Evolutionary conservation across 2,329 filamentous ascomycete genomes (phyloP).

Genomic region (Neoascochyta sp.): DNA sequence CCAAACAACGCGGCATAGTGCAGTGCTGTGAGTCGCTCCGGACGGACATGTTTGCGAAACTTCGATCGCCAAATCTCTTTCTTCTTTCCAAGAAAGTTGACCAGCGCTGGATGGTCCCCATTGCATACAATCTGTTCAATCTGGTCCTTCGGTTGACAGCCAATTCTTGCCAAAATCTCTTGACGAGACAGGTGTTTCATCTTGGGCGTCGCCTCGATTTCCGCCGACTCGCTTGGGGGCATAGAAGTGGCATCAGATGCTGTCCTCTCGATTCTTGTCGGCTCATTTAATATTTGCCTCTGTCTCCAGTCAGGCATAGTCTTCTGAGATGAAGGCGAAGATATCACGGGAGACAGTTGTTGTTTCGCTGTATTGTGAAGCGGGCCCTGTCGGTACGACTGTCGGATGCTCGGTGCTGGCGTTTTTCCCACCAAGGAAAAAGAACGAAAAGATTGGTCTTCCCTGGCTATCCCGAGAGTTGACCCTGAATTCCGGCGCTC

Average conservation of each 20-base stretch:
- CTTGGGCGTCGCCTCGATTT: constrained; percentile 1
- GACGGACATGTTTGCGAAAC: constrained; percentile 14
- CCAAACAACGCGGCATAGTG: constrained; percentile 26
- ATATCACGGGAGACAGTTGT: not conserved
- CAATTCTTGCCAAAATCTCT: constrained; percentile 17
- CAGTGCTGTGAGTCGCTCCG: constrained; percentile 21
- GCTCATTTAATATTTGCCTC: too few relatives aligned
- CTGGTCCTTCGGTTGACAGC: constrained; percentile 19
- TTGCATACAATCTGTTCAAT: constrained; percentile 22
- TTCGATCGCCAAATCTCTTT: constrained; percentile 19
- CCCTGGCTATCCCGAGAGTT: constrained; percentile 4
- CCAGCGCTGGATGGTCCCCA: constrained; percentile 10
- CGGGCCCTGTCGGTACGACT: not conserved
- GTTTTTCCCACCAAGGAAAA: constrained; percentile 2
- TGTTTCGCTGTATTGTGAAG: too few relatives aligned
- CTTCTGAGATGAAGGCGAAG: not conserved
- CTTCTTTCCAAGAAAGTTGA: constrained; percentile 14
- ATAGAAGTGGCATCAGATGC: not conserved
- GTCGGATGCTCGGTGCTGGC: not conserved
- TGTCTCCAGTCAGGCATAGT: not conserved
- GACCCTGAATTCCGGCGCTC: constrained; percentile 5
- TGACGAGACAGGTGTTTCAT: constrained; percentile 9
- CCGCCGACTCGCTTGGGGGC: constrained; percentile 1
- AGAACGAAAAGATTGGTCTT: constrained; percentile 3
- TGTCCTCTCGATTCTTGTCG: constrained; percentile 1